Conservation (phyloP, 2,329 filamentous ascomycete species). For the Corinectria fuckeliana region DNA sequence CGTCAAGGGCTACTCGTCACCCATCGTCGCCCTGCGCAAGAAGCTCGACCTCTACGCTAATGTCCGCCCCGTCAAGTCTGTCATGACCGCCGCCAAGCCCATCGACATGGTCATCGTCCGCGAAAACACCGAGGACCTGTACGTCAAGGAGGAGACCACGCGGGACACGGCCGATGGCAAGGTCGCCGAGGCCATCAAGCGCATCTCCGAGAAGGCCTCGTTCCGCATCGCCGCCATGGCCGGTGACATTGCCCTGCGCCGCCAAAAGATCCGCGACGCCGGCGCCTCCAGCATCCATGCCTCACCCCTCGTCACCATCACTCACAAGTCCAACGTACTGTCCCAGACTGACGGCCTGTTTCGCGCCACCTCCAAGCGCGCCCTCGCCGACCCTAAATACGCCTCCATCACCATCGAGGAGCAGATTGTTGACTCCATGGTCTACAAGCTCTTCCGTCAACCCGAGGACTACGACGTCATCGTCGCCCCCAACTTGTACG, state of each 20-base stretch:
- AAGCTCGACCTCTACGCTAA: conserved; percentile 95
- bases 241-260: conserved; percentile 88
- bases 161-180: conserved; percentile 77
- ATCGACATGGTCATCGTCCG: conserved; percentile 98
- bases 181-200: conserved; percentile 97
- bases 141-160: conserved; percentile 95
- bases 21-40: conserved; percentile 96
- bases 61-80: conserved; percentile 91
- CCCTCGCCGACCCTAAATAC: conserved; percentile 72
- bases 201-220: conserved; percentile 86
- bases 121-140: conserved; percentile 98
- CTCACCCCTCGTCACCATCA: conserved; percentile 85
- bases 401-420: conserved; percentile 77
- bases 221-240: conserved; percentile 91
- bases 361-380: conserved; percentile 77
- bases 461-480: conserved; percentile 96
- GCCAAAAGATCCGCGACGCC: conserved; percentile 77
- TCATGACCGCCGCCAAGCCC: conserved; percentile 67
- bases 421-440: conserved; percentile 99
- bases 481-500: conserved; percentile 96
- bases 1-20: conserved; percentile 94
- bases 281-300: conserved; percentile 66
- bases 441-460: conserved; percentile 99
- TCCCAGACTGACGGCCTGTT: conserved; percentile 97
- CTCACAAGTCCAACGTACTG: conserved; percentile 97